Evolutionary conservation across 805 yeast species (phyloP), one percentile per base, ranked within the genome.

Genomic region (Cyberlindnera xishuangbannaensis): DNA sequence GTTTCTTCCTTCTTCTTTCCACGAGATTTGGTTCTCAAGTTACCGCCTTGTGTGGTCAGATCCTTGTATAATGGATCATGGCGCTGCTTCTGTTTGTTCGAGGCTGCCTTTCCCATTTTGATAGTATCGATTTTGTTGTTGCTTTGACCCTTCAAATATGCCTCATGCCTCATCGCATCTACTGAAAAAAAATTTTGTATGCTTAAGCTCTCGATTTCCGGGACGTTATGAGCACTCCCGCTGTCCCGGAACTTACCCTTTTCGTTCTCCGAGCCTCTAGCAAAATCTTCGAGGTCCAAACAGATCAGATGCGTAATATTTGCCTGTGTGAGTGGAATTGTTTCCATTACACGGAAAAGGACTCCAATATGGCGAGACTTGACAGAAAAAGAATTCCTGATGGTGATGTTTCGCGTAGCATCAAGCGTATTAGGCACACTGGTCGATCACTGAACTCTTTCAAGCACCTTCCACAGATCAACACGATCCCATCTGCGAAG

Each of bases 21-120:
- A 25, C 60, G 53, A 12, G 48, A 44, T 19, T 51, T 48, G 28
- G 58, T 55, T 56, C 82, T 77, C 47, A 85, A 68, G 34, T 71
- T 74, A 12, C 95, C 95, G 26, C 77, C 73, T 25, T 75, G 77
- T 20, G 84, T 68, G n/a, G 84, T 71, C 28, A 88, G 67, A 47
- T 86, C 95, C 51, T 74, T 79, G 49, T 78, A 73, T 33, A 87
- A 65, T 3, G 97, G 95, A 50, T 76, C 83, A 55, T 85, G 95
- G 48, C 88, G 84, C 36, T 67, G 78, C 47, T 74, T 73, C 11
- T 65, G 69, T 48, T 62, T 77, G 27, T 61, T 49, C 13, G 67
- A 74, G 30, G 64, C 57, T 4, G 72, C 77, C 59, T 81, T 83
- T 33, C 84, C 92, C 94, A 83, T 83, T 12, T 28, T 43, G 22